Evolutionary conservation across 306 rosid species (phyloP).

Genomic region (Trifolium pratense): DNA sequence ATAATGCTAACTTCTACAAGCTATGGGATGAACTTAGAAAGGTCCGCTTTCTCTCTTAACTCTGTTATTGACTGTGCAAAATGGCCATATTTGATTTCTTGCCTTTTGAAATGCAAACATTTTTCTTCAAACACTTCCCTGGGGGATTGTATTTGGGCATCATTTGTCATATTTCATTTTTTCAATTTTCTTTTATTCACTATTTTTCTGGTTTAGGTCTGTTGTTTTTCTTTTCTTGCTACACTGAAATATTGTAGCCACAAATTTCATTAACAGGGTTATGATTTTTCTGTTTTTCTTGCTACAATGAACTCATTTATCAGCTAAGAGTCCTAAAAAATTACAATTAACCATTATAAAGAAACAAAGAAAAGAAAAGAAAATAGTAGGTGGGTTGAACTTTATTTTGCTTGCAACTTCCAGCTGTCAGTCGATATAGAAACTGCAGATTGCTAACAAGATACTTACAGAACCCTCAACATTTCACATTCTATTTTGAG

Average conservation of each 20-base stretch:
- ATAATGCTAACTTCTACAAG: slow-evolving; percentile 84
- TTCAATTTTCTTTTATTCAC: background rate
- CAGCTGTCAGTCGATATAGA: slow-evolving; percentile 10
- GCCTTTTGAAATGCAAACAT: background rate
- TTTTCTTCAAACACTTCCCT: slow-evolving; percentile 21
- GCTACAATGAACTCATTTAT: slow-evolving; percentile 9
- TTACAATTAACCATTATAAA: background rate
- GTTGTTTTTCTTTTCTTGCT: slow-evolving; percentile 21
- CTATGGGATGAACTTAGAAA: slow-evolving; percentile 96
- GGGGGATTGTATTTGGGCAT: slow-evolving; percentile 4
- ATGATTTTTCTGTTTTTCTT: background rate
- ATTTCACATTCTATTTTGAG: slow-evolving; percentile 25
- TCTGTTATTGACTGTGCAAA: slow-evolving; percentile 9
- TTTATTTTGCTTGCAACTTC: slow-evolving; percentile 22
- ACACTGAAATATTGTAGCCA: background rate
- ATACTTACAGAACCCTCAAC: slow-evolving; percentile 17
- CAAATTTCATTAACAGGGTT: slow-evolving; percentile 1
- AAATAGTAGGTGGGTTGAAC: slow-evolving; percentile 20
- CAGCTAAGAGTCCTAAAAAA: slow-evolving; percentile 10
- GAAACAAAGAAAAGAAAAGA: slow-evolving; percentile 4
- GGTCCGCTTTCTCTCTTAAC: slow-evolving; percentile 49
- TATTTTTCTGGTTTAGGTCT: slow-evolving; percentile 23
- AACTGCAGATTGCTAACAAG: background rate
- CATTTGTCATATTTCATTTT: slow-evolving; percentile 15
- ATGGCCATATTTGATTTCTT: slow-evolving; percentile 15